Conservation (phyloP, 2,329 filamentous ascomycete genomes). For the Grosmannia serpens region DNA sequence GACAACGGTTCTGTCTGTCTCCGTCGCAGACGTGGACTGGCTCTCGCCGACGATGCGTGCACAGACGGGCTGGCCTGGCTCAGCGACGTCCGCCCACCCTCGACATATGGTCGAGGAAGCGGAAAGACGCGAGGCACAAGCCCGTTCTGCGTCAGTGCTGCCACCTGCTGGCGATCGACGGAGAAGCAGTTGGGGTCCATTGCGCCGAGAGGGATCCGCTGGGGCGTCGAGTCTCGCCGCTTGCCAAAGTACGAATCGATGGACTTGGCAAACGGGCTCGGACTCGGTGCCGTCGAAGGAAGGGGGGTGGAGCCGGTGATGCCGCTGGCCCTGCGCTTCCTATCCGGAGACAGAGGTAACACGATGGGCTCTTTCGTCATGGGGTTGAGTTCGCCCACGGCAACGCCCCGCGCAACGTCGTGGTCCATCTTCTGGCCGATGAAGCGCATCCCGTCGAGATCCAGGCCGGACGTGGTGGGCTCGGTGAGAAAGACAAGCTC, state of each 20-base stretch:
- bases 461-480: constrained; percentile 48
- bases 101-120: constrained; percentile 45
- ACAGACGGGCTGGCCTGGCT: constrained; percentile 8
- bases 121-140: constrained; percentile 45
- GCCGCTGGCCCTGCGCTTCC: constrained; percentile 23
- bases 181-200: constrained; percentile 52
- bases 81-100: constrained; percentile 17
- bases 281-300: not conserved
- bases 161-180: constrained; percentile 35
- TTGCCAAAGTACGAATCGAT: constrained; percentile 46
- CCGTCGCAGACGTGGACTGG: constrained; percentile 29
- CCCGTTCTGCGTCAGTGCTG: constrained; percentile 36
- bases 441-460: constrained; percentile 56
- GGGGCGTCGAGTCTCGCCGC: constrained; percentile 19
- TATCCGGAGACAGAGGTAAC: constrained; percentile 28
- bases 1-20: constrained; percentile 41
- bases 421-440: constrained; percentile 65
- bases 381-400: constrained; percentile 73
- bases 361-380: constrained; percentile 65
- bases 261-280: constrained; percentile 28
- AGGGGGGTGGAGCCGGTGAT: constrained; percentile 17
- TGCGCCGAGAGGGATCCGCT: constrained; percentile 45
- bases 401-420: constrained; percentile 60
- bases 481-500: constrained; percentile 66
- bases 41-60: not conserved